Evolutionary conservation across 495 filamentous ascomycete genomes (phyloP), one percentile per base, ranked within the genome.

Genomic region (Ramalina peruviana): DNA sequence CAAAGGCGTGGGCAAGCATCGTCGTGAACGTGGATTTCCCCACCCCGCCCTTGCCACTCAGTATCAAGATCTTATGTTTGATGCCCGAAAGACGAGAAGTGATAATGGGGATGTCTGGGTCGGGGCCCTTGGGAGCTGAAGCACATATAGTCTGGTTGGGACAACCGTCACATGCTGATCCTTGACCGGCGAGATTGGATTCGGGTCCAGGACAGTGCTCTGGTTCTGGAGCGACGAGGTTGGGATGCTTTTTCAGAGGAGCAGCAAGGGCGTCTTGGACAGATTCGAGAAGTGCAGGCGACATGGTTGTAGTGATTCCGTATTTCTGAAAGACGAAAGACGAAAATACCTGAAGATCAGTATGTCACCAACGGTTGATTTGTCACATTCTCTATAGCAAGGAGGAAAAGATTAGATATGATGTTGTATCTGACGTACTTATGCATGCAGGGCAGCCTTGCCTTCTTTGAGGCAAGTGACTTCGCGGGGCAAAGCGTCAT

Each of bases 141-240:
- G 90, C 88, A 69, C 92, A 98, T 54, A 98, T 97, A 13, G 75
- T 65, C 72, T 98, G 89, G 67, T 98, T 98, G 3, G 92, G 92
- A 60, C 92, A 98, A 40, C 87, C 86, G 41, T 81, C 86, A 68
- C 92, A 98, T 42, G 88, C 85, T 64, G 90, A 86, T 46, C 79
- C 81, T 68, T 82, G 75, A 48, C 92, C 92, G 36, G 92, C 92
- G 58, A 79, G 65, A 54, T 86, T 73, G 23, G 86, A 92, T 67
- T 94, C 87, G 36, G 92, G 92, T 3, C 92, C 92, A 27, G 93
- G 93, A 60, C 92, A 98, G 73, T 97, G 88, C 65, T 96, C 83
- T 60, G 92, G 92, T 58, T 95, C 88, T 36, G 90, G 92, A 20
- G 92, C 92, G 50, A 96, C 81, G 46, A 96, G 83, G 45, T 85